Evolutionary conservation across 1,139 yeast genomes (phyloP), one percentile per base, ranked within the genome.

Genomic region (Blastobotrys malaysiensis): DNA sequence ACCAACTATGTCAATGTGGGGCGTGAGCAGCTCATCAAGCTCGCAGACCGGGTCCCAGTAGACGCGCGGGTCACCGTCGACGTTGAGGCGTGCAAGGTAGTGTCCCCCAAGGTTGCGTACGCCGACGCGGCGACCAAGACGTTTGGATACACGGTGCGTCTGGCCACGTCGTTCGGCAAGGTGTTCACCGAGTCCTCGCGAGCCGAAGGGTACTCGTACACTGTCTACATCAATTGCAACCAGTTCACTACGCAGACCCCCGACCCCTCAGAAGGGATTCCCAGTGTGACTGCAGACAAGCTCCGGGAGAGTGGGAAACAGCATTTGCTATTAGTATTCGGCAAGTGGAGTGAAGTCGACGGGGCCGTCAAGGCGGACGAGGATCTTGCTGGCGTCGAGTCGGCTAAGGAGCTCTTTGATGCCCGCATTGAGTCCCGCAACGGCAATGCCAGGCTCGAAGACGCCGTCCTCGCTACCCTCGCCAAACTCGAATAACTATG

Each of bases 1-100:
- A 88, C 97, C 9, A 83, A 82, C 61, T 87, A 77, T 64, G 86
- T 90, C 50, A 88, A 88, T 64, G 76, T 89, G 51, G 97, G 97
- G 1, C 78, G 75, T 51, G 72, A 75, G 1, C 72, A 78, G 54
- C 75, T 83, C 5, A 62, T 88, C 44, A 84, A 83, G 65, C 74
- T 90, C 55, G 52, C 56, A n/a, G 82, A 81, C 57, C 83, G 83
- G 57, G 83, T 88, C 1, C 96, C 96, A 1, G 79, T 82, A 0
- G 83, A 86, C 62, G 88, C 86, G 5, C 73, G 96, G 60, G 96
- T 90, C 5, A 88, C 96, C 0, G 89, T 90, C 0, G 90, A 90
- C 64, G 64, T 81, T 27, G 75, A 80, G 53, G 79, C 79, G 27
- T 78, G 77, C 55, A 79, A 78, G 54, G 80, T 88, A 6, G 95